Conservation (phyloP, 306 rosid genomes). For the Vigna trinervia region DNA sequence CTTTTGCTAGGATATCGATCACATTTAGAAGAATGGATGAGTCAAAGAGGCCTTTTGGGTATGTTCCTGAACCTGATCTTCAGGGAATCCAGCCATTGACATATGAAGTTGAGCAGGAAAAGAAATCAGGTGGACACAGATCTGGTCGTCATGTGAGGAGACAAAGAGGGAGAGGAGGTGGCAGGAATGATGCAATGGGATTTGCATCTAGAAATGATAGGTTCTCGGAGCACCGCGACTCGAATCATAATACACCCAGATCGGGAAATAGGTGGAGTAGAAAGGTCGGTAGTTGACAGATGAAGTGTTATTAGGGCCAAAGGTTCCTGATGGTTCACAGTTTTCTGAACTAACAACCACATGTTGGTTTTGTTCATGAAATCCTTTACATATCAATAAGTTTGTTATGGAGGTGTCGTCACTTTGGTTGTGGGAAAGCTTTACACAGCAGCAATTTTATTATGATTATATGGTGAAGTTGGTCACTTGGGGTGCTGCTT, state of each 20-base stretch:
- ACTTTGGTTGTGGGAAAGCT: constrained; percentile 35
- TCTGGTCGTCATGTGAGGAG: constrained; percentile 48
- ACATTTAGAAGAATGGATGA: constrained; percentile 94
- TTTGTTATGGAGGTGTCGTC: constrained; percentile 39
- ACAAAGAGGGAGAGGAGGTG: constrained; percentile 62
- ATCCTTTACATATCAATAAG: constrained; percentile 21
- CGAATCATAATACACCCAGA: constrained; percentile 50
- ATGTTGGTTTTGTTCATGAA: constrained; percentile 31
- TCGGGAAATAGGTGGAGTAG: constrained; percentile 57
- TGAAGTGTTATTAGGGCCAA: constrained; percentile 19
- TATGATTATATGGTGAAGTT: constrained; percentile 14
- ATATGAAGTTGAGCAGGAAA: constrained; percentile 57
- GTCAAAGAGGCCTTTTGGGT: constrained; percentile 63
- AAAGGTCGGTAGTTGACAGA: constrained; percentile 48
- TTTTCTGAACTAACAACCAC: constrained; percentile 23
- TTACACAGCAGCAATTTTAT: constrained; percentile 26
- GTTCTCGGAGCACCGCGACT: constrained; percentile 53
- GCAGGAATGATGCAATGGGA: constrained; percentile 55
- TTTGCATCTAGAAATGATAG: constrained; percentile 53
- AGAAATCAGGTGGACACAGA: constrained; percentile 48
- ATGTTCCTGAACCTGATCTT: constrained; percentile 77
- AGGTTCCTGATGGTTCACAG: constrained; percentile 32
- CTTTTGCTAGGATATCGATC: constrained; percentile 75
- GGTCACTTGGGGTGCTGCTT: constrained; percentile 33
- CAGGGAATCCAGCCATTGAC: constrained; percentile 76